Percentiles rank a stretch among this genome's conserved stretches.
phyloP scores from a whole-genome alignment of 2,329 filamentous ascomycete genomes.

The Chaetomiaceae sp. region DNA sequence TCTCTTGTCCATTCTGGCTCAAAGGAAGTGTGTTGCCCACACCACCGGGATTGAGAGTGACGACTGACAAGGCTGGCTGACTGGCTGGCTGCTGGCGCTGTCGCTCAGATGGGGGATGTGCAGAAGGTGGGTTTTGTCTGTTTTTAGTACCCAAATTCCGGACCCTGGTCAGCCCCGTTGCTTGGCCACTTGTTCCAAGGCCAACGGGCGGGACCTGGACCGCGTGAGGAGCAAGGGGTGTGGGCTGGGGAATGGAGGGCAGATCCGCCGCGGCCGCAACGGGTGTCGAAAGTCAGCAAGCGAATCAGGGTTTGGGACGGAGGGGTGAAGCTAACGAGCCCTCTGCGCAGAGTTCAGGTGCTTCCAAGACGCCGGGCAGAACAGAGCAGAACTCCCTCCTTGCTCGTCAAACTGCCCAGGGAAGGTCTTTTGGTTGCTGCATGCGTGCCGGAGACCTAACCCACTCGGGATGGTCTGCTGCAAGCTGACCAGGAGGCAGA shows the following conservation, averaged over 20 bases:
- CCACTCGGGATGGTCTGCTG: too few relatives aligned
- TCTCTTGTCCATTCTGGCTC: background rate
- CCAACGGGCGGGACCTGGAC: conserved; percentile 11
- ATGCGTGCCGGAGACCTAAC: too few relatives aligned
- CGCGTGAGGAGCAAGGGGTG: conserved; percentile 19
- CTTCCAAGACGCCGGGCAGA: background rate
- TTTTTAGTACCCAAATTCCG: conserved; percentile 25
- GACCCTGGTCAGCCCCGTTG: conserved; percentile 20
- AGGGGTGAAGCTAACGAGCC: conserved; percentile 21
- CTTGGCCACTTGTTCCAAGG: conserved; percentile 20
- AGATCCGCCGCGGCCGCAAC: conserved; percentile 18
- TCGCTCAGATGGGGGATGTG: conserved; percentile 18
- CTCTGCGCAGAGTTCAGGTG: too few relatives aligned
- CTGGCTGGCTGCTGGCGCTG: conserved; percentile 7
- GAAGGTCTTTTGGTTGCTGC: background rate
- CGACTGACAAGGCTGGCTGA: conserved; percentile 21
- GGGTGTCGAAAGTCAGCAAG: conserved; percentile 12
- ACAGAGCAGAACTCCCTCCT: background rate
- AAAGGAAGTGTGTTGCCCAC: conserved; percentile 14
- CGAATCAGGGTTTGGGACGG: conserved; percentile 14
- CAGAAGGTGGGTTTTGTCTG: conserved; percentile 16
- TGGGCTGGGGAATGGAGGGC: conserved; percentile 19
- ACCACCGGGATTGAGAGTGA: conserved; percentile 19
- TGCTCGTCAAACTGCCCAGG: background rate
- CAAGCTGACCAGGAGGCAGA: background rate